Evolutionary conservation across 768 basidiomycete genomes (phyloP).

Genomic region (Tubosaeta sp.): DNA sequence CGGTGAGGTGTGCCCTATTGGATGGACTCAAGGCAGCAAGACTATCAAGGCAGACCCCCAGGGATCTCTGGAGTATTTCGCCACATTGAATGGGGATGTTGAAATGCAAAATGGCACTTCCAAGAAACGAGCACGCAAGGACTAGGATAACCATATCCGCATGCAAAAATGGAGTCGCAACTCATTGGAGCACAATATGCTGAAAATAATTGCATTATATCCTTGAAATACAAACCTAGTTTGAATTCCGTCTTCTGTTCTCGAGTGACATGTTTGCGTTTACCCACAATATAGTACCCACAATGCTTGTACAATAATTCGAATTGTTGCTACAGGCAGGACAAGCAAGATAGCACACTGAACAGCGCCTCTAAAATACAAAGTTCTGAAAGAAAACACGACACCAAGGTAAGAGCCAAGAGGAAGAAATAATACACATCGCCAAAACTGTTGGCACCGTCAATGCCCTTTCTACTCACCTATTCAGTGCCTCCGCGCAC

Average conservation of each 20-base stretch:
- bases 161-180: background rate
- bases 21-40: slow-evolving; percentile 79
- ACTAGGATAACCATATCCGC: slow-evolving; percentile 27
- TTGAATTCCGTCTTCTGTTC: background rate
- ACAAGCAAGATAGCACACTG: background rate
- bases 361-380: background rate
- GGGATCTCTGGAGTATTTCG: slow-evolving; percentile 73
- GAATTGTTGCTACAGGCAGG: background rate
- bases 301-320: too few relatives aligned
- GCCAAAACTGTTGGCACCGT: background rate
- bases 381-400: background rate
- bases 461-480: background rate
- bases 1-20: slow-evolving; percentile 91
- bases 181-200: background rate
- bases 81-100: slow-evolving; percentile 24
- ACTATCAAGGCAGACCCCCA: slow-evolving; percentile 81
- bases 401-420: background rate
- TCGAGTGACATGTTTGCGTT: background rate
- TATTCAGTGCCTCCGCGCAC: slow-evolving; percentile 15
- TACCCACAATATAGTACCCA: too few relatives aligned
- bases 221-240: background rate
- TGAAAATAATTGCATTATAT: background rate
- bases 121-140: slow-evolving; percentile 58
- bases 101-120: slow-evolving; percentile 37
- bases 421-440: background rate